Percentiles rank a stretch among this genome's conserved stretches.
Conservation (phyloP, 2,329 filamentous ascomycete genomes). For the Triangularia verruculosa region DNA sequence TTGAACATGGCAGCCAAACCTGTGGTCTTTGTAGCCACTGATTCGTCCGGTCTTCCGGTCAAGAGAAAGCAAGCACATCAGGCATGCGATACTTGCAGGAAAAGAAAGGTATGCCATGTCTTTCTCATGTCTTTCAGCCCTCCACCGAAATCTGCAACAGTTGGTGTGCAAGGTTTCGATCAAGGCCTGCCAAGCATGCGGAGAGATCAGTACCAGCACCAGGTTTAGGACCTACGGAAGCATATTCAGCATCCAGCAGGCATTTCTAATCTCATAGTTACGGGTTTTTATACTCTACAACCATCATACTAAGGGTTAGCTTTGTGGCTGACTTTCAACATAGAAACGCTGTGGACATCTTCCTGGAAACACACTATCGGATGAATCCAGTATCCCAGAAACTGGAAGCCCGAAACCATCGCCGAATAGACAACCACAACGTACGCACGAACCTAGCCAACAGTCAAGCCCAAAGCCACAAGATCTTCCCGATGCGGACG, state of each 20-base stretch:
- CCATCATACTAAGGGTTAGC: too few species aligned
- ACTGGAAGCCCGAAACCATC: background rate
- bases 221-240: too few species aligned
- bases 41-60: conserved; percentile 51
- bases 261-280: too few species aligned
- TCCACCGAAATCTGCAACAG: too few species aligned
- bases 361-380: background rate
- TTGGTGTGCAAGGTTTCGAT: too few species aligned
- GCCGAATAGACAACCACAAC: background rate
- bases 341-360: conserved; percentile 12
- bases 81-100: conserved; percentile 54
- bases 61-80: conserved; percentile 60
- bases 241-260: too few species aligned
- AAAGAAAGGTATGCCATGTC: conserved; percentile 45
- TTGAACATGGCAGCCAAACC: background rate
- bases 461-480: background rate
- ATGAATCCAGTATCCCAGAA: background rate
- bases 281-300: too few species aligned
- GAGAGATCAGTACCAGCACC: too few species aligned
- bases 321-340: background rate
- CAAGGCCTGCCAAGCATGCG: too few species aligned
- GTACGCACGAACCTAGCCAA: background rate
- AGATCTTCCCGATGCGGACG: conserved; percentile 2
- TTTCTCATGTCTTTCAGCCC: background rate
- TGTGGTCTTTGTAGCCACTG: conserved; percentile 54